A percentile compares a stretch with the other conserved stretches of the same genome.
These are phyloP conservation scores for Claviceps quebecensis DNA, from an alignment of 2,329 filamentous ascomycete species.

Conservation along the genomic window DNA sequence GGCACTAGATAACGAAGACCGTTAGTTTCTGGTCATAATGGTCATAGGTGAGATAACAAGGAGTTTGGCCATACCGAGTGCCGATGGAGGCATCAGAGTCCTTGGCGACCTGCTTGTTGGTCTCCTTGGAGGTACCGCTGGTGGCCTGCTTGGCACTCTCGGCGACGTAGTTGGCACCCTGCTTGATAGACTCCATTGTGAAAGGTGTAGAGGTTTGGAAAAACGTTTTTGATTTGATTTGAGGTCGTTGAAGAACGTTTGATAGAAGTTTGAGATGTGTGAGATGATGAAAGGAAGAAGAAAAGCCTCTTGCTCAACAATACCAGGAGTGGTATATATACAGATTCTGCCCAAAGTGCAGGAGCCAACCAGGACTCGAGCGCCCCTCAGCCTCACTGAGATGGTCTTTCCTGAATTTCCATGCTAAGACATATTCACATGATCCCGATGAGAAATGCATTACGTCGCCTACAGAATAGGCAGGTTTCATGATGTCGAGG, in stretches of 20 bases:
- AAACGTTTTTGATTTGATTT: slow-evolving; percentile 3
- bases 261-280: neutral
- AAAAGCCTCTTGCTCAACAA: neutral
- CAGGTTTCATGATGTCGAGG: neutral
- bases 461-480: slow-evolving; percentile 1
- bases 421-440: slow-evolving; percentile 1
- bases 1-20: slow-evolving; percentile 17
- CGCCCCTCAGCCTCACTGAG: neutral
- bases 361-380: neutral
- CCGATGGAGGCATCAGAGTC: slow-evolving; percentile 35
- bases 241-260: neutral
- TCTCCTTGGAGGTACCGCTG: slow-evolving; percentile 48
- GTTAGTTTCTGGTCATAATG: neutral
- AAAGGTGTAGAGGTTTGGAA: slow-evolving; percentile 5
- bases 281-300: neutral
- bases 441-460: neutral
- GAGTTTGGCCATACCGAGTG: slow-evolving; percentile 32
- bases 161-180: slow-evolving; percentile 52
- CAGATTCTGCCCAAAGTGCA: neutral
- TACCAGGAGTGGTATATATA: neutral
- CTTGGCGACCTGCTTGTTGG: slow-evolving; percentile 57
- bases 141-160: slow-evolving; percentile 46
- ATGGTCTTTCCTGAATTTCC: neutral
- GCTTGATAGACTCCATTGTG: slow-evolving; percentile 41
- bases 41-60: no score